Conservation (phyloP, 169 alveolate genomes). For the Eimeria acervulina region DNA sequence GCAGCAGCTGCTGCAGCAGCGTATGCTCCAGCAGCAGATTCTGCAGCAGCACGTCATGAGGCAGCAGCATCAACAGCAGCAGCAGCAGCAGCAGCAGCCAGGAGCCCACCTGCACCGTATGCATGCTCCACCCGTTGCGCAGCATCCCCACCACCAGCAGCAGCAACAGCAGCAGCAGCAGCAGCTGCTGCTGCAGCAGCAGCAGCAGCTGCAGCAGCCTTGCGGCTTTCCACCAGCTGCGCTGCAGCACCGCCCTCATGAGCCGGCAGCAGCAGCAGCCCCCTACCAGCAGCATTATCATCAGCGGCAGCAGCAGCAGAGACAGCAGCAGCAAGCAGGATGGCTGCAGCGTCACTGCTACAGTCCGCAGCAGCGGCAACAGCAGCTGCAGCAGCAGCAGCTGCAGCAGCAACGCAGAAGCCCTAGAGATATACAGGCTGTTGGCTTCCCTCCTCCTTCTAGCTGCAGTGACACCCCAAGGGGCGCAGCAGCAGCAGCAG, state of each 20-base stretch:
- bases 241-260: constrained; percentile 3
- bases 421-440: not conserved
- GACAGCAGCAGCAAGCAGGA: not conserved
- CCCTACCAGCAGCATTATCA: not conserved
- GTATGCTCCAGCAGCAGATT: too few species aligned
- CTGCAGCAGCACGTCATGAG: not conserved
- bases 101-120: not conserved
- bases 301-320: constrained; percentile 20
- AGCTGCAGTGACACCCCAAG: constrained; percentile 13
- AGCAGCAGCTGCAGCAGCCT: constrained; percentile 40
- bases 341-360: not conserved
- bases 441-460: constrained; percentile 25
- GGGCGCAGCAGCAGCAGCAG: not conserved
- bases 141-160: not conserved
- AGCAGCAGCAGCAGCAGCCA: constrained; percentile 35
- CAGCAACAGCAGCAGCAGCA: constrained; percentile 10
- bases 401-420: constrained; percentile 17
- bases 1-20: not conserved
- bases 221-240: not conserved
- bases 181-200: not conserved
- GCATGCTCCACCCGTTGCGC: not conserved
- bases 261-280: not conserved
- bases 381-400: constrained; percentile 34
- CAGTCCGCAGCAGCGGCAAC: constrained; percentile 35
- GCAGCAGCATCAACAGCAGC: not conserved